Conservation (phyloP, 75 land plant species). For the Picea glauca region DNA sequence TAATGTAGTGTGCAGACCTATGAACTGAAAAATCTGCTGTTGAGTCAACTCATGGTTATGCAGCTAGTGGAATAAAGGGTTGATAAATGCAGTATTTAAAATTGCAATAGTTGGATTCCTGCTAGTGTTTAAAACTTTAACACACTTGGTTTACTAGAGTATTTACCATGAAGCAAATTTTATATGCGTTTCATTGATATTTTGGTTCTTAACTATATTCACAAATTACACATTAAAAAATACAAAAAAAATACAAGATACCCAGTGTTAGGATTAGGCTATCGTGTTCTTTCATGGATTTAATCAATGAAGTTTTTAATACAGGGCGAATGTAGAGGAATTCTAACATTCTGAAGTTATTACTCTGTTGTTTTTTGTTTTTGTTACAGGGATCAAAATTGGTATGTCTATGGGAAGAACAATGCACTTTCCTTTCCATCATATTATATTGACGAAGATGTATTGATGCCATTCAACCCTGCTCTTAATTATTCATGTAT, state of each 20-base stretch:
- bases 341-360: background rate
- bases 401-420: slow-evolving; percentile 57
- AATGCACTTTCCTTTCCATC: slow-evolving; percentile 86
- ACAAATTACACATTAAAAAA: background rate
- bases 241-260: background rate
- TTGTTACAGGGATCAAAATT: slow-evolving; percentile 64
- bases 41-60: background rate
- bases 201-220: background rate
- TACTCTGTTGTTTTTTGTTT: background rate
- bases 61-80: background rate
- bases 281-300: background rate
- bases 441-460: slow-evolving; percentile 95
- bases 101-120: background rate
- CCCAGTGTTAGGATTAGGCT: background rate
- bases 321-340: slow-evolving; percentile 1
- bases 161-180: background rate
- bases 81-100: background rate
- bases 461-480: slow-evolving; percentile 21
- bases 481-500: background rate
- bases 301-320: slow-evolving; percentile 1
- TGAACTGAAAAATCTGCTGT: background rate
- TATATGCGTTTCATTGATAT: background rate
- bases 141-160: too few species aligned
- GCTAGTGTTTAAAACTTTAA: too few species aligned
- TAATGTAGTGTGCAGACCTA: background rate